Percentiles rank a stretch among this genome's conserved stretches.
Evolutionary conservation across 768 basidiomycete genomes (phyloP).

Genomic region (Chalciporus sphaerocephalus): DNA sequence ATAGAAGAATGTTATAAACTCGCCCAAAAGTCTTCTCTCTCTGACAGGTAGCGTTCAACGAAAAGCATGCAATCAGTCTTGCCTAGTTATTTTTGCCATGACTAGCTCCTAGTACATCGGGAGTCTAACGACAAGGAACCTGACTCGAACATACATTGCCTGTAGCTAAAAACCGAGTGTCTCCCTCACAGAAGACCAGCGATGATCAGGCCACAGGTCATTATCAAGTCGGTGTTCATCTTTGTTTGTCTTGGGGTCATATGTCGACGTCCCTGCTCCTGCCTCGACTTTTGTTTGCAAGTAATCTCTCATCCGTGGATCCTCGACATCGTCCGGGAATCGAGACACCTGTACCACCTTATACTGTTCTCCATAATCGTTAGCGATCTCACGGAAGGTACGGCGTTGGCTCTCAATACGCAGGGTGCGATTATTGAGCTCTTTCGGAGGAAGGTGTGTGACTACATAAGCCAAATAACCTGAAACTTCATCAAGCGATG

Average conservation of each 20-base stretch:
- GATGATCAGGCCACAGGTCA: constrained; percentile 21
- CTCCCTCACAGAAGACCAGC: constrained; percentile 22
- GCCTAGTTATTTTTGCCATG: no score
- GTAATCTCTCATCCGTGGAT: constrained; percentile 8
- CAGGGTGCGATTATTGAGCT: constrained; percentile 12
- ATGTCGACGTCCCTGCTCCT: constrained; percentile 6
- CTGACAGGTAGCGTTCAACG: no score
- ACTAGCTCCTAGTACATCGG: no score
- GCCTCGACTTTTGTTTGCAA: constrained; percentile 13
- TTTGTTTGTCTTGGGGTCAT: constrained; percentile 7
- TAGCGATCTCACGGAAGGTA: constrained; percentile 8
- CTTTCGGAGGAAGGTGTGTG: constrained; percentile 9
- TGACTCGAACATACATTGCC: not conserved
- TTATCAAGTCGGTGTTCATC: constrained; percentile 24
- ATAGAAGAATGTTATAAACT: no score
- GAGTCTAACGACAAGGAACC: not conserved
- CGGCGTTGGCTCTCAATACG: constrained; percentile 18
- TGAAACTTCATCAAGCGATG: constrained; percentile 22
- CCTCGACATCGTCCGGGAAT: constrained; percentile 11
- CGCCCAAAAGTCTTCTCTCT: no score
- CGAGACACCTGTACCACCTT: constrained; percentile 2
- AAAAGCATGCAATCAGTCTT: no score
- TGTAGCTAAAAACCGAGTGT: constrained; percentile 16
- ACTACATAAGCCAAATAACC: constrained; percentile 22
- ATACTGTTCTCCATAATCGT: constrained; percentile 6